Evolutionary conservation across 2,329 filamentous ascomycete species (phyloP).

Genomic region (Teratosphaeria epicoccoides): DNA sequence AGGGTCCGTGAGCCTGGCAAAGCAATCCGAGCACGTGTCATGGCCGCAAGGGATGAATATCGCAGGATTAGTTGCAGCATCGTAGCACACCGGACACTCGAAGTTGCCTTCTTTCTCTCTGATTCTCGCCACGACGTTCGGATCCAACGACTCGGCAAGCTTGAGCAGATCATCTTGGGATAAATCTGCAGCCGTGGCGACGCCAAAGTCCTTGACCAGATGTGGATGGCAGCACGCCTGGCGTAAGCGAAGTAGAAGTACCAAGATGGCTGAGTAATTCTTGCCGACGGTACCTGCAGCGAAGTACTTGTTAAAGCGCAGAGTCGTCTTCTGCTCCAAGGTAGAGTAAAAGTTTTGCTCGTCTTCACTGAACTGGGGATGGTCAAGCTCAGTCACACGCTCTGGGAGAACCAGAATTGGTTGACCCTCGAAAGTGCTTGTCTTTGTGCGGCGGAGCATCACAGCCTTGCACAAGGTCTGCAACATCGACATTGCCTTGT

Average conservation of each 20-base stretch:
- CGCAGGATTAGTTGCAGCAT: conserved; percentile 60
- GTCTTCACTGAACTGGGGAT: conserved; percentile 57
- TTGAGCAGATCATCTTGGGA: conserved; percentile 47
- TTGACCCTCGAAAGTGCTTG: conserved; percentile 66
- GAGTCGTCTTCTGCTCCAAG: conserved; percentile 55
- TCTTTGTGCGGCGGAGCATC: conserved; percentile 73
- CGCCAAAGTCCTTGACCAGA: conserved; percentile 55
- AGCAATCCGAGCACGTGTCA: conserved; percentile 65
- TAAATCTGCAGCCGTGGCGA: conserved; percentile 38
- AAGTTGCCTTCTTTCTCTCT: conserved; percentile 48
- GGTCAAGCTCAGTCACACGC: conserved; percentile 50
- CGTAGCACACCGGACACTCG: conserved; percentile 75
- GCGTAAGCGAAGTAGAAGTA: conserved; percentile 67
- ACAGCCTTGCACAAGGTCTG: conserved; percentile 69
- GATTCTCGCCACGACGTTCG: conserved; percentile 56
- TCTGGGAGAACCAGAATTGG: conserved; percentile 59
- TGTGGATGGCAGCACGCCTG: conserved; percentile 73
- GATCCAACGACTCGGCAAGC: conserved; percentile 51
- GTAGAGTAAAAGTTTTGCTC: conserved; percentile 55
- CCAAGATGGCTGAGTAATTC: conserved; percentile 70
- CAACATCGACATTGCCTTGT: conserved; percentile 55
- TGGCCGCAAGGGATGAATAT: conserved; percentile 81
- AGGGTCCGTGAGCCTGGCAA: conserved; percentile 57
- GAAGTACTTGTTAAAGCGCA: conserved; percentile 69
- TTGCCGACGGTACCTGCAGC: conserved; percentile 55